Percentiles rank a stretch among this genome's conserved stretches.
Evolutionary conservation across 2,329 filamentous ascomycete species (phyloP).

Genomic region (Gliomastix tumulicola): DNA sequence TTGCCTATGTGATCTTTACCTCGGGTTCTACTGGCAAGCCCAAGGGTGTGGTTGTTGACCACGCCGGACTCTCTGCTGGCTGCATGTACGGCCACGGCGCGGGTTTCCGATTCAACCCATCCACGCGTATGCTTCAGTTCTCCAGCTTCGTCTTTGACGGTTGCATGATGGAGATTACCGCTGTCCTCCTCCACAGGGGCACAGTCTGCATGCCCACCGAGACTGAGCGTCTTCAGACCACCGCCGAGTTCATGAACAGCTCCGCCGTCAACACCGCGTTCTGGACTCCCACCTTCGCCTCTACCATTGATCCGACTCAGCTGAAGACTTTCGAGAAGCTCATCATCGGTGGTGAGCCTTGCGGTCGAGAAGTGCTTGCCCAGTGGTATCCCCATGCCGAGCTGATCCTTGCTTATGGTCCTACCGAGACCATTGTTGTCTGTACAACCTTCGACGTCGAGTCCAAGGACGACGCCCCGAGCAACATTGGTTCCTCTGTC

Average conservation of each 20-base stretch:
- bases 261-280: background rate
- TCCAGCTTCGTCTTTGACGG: background rate
- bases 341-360: constrained; percentile 5
- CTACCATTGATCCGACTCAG: constrained; percentile 1
- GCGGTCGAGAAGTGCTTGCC: constrained; percentile 4
- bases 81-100: background rate
- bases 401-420: constrained; percentile 10
- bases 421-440: constrained; percentile 13
- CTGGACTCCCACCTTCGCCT: constrained; percentile 2
- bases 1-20: constrained; percentile 7
- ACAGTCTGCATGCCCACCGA: constrained; percentile 4
- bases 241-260: constrained; percentile 1
- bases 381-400: constrained; percentile 3
- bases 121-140: constrained; percentile 1
- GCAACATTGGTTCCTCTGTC: background rate
- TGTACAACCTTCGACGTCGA: background rate
- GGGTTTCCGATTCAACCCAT: background rate
- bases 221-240: constrained; percentile 7
- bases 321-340: constrained; percentile 3
- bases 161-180: background rate
- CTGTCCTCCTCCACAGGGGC: background rate
- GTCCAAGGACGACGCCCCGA: background rate
- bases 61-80: constrained; percentile 7
- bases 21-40: constrained; percentile 5
- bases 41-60: constrained; percentile 5